Conservation (phyloP, 2,329 filamentous ascomycete species). For the Cryoendolithus antarcticus region DNA sequence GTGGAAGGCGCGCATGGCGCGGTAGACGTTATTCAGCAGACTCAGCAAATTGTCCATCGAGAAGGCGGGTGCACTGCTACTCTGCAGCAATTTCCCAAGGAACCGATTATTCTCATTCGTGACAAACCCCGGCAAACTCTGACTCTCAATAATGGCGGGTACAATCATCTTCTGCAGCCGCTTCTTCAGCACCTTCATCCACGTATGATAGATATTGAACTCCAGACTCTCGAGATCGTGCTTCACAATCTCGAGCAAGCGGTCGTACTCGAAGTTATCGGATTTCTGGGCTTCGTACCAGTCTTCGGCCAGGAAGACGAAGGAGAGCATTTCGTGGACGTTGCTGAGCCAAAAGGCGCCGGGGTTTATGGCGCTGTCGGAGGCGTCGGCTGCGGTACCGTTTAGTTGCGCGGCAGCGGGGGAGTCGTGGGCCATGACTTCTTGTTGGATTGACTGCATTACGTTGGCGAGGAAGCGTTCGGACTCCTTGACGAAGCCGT, state of each 20-base stretch:
- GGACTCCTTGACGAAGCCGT: slow-evolving; percentile 98
- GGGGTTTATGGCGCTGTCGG: slow-evolving; percentile 86
- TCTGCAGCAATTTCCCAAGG: slow-evolving; percentile 88
- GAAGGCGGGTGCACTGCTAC: slow-evolving; percentile 83
- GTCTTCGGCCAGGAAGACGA: slow-evolving; percentile 96
- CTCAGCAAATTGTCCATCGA: slow-evolving; percentile 99
- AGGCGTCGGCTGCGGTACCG: too few species aligned
- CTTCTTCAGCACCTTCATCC: slow-evolving; percentile 99
- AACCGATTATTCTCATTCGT: slow-evolving; percentile 98
- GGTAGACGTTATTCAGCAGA: slow-evolving; percentile 91
- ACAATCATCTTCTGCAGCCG: slow-evolving; percentile 99
- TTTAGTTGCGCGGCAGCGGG: too few species aligned
- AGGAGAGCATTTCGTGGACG: slow-evolving; percentile 98
- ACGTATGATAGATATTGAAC: slow-evolving; percentile 99
- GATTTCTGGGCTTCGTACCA: slow-evolving; percentile 99
- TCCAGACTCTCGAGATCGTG: slow-evolving; percentile 95
- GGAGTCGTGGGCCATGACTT: slow-evolving; percentile 97
- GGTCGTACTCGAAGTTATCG: slow-evolving; percentile 98
- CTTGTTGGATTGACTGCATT: slow-evolving; percentile 98
- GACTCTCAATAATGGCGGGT: slow-evolving; percentile 95
- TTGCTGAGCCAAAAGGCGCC: slow-evolving; percentile 98
- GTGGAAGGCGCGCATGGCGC: slow-evolving; percentile 98
- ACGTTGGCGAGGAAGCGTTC: slow-evolving; percentile 98
- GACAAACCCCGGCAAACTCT: slow-evolving; percentile 94
- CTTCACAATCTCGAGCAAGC: slow-evolving; percentile 95